Conservation (phyloP, 2,329 filamentous ascomycete genomes). For the Magnaporthiopsis incrustans region DNA sequence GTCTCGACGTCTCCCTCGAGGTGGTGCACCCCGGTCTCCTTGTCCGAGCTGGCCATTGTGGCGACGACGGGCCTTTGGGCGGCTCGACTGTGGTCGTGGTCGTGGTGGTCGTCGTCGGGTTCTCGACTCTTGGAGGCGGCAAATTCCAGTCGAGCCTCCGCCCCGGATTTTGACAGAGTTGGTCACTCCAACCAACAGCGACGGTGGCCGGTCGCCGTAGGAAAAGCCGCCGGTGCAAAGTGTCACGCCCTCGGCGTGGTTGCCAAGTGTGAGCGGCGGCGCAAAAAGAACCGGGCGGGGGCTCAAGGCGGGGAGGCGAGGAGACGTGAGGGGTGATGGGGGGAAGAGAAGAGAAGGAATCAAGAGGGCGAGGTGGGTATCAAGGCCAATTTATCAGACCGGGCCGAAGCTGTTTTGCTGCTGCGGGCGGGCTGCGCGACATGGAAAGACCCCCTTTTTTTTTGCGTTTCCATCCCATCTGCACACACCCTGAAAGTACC, state of each 20-base stretch:
- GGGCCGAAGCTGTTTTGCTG: background rate
- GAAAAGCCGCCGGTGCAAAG: background rate
- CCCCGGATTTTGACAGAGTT: too few relatives aligned
- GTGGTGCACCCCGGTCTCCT: constrained; percentile 5
- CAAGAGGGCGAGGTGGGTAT: background rate
- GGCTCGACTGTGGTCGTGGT: background rate
- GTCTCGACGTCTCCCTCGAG: constrained; percentile 7
- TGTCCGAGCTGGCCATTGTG: constrained; percentile 1
- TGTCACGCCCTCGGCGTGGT: too few relatives aligned
- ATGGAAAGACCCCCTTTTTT: background rate
- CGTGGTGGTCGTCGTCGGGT: background rate
- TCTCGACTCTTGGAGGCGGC: background rate
- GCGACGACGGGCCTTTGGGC: too few relatives aligned
- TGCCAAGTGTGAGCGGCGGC: background rate
- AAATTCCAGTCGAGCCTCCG: background rate
- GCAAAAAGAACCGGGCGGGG: background rate
- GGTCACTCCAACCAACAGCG: too few relatives aligned
- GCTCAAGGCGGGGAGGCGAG: background rate
- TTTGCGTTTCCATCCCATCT: background rate
- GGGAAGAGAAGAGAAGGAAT: background rate
- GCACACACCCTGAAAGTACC: background rate
- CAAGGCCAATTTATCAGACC: background rate
- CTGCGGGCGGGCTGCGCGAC: background rate
- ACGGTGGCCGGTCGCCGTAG: background rate
- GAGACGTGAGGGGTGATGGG: background rate